Base-by-base conservation (phyloP, 1,284 basidiomycete species). In the Cryptococcus amylolentus region DNA sequence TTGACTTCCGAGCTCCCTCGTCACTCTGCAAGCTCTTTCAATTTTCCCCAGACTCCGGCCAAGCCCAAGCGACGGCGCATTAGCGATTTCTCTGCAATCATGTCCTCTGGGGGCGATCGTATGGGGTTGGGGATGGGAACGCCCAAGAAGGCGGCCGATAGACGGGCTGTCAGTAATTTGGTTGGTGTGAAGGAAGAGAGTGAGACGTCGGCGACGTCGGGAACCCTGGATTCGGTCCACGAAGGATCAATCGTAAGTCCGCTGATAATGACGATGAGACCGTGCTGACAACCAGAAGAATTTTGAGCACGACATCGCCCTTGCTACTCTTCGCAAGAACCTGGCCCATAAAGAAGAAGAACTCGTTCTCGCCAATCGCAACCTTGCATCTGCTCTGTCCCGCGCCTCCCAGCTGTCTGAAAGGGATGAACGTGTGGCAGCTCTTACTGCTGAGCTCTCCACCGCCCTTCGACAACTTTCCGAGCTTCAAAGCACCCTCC, bases 121-220 rank as follows among this genome's bases (percentile, higher is more conserved):
- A 55, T 67, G 18, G 70, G 70, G 4, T 51, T 74, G 35, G 73
- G 71, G 4, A 57, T 62, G 16, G 68, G 67, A 1, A 63, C 61
- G 5, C 60, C 62, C 4, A 65, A 57, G 47, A 66, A 62, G 54
- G 23, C 49, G 27, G 44, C 41, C 20, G 70, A 72, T 57, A 65
- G 76, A 37, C 58, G 76, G 50, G 71, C 73, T 5, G 69, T 78
- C 51, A 77, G 74, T 58, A 65, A 64, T 10, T 67, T 75, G 61
- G 56, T 62, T 9, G 58, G 69, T 23, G 56, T 71, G 4, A 26
- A 55, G 5, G 71, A 72, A 51, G 61, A 58, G 8, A 68, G 72
- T 28, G 63, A 65, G 16, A 60, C 62, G 55, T 56, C 61, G 12
- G 47, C 55, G 3, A 61, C 64, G 18, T 46, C 51, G 13, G 60